A percentile compares a stretch with the other conserved stretches of the same genome.
Evolutionary conservation across 306 rosid species (phyloP).

Genomic region (Sicyos baderoa): DNA sequence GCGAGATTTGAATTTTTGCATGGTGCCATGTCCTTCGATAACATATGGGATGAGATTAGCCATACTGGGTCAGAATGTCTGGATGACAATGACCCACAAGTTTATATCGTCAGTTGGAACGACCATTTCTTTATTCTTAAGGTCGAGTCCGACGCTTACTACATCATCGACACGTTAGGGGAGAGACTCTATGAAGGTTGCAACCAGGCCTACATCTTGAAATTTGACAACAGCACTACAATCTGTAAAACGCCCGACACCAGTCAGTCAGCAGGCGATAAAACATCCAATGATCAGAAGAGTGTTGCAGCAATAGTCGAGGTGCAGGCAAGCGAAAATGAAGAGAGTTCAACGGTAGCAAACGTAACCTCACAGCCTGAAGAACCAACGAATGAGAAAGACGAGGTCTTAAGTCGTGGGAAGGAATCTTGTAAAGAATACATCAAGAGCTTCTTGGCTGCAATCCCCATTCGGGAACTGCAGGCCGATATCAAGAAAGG

Average conservation of each 20-base stretch:
- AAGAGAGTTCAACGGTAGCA: slow-evolving; percentile 31
- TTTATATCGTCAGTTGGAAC: slow-evolving; percentile 90
- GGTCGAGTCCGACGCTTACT: slow-evolving; percentile 80
- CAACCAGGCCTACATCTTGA: slow-evolving; percentile 79
- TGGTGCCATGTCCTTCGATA: slow-evolving; percentile 94
- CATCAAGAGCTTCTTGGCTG: slow-evolving; percentile 94
- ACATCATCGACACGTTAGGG: slow-evolving; percentile 83
- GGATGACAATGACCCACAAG: slow-evolving; percentile 43
- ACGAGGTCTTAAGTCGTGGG: slow-evolving; percentile 60
- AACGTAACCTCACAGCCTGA: slow-evolving; percentile 27
- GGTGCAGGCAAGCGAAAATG: slow-evolving; percentile 31
- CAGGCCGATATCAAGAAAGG: slow-evolving; percentile 95
- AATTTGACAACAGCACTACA: slow-evolving; percentile 54
- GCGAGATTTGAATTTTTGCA: slow-evolving; percentile 78
- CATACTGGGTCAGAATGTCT: slow-evolving; percentile 41
- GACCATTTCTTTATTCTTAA: slow-evolving; percentile 97
- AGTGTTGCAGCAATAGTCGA: slow-evolving; percentile 38
- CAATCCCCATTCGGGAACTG: slow-evolving; percentile 91
- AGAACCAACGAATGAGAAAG: slow-evolving; percentile 42
- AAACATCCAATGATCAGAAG: slow-evolving; percentile 34
- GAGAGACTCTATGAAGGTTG: slow-evolving; percentile 98
- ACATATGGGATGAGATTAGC: slow-evolving; percentile 96
- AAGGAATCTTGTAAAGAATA: slow-evolving; percentile 94
- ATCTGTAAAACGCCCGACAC: slow-evolving; percentile 48
- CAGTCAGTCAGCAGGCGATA: slow-evolving; percentile 46